A percentile compares a stretch with the other conserved stretches of the same genome.
Conservation (phyloP, 129 eudicot species). For the Tagetes erecta region DNA sequence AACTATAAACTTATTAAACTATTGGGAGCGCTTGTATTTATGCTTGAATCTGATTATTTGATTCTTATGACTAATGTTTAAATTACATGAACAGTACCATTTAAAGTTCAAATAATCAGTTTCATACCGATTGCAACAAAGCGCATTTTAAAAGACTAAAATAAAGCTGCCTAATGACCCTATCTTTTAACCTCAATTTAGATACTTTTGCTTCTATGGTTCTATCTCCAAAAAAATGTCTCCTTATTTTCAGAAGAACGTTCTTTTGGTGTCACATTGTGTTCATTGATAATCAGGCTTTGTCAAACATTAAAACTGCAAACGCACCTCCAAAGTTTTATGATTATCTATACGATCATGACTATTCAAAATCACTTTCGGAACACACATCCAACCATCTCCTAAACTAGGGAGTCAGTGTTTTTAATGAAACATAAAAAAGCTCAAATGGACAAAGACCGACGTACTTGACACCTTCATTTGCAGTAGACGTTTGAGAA, state of each 20-base stretch:
- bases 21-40: not conserved
- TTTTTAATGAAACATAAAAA: constrained; percentile 10
- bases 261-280: not conserved
- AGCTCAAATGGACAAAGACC: constrained; percentile 25
- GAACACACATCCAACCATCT: not conserved
- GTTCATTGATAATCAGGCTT: not conserved
- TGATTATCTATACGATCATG: not conserved
- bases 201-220: not conserved
- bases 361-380: constrained; percentile 1
- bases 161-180: not conserved
- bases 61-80: not conserved
- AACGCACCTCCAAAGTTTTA: not conserved
- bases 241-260: not conserved
- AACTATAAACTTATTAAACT: not conserved
- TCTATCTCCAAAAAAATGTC: not conserved
- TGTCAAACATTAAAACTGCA: not conserved
- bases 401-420: constrained; percentile 12
- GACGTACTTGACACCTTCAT: constrained; percentile 66
- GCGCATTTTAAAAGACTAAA: not conserved
- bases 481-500: constrained; percentile 37
- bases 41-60: not conserved
- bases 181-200: not conserved
- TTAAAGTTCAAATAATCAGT: constrained; percentile 1
- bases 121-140: not conserved
- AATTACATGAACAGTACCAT: not conserved